Evolutionary conservation across 2,329 filamentous ascomycete genomes (phyloP).

Genomic region (Monosporascus sp.): DNA sequence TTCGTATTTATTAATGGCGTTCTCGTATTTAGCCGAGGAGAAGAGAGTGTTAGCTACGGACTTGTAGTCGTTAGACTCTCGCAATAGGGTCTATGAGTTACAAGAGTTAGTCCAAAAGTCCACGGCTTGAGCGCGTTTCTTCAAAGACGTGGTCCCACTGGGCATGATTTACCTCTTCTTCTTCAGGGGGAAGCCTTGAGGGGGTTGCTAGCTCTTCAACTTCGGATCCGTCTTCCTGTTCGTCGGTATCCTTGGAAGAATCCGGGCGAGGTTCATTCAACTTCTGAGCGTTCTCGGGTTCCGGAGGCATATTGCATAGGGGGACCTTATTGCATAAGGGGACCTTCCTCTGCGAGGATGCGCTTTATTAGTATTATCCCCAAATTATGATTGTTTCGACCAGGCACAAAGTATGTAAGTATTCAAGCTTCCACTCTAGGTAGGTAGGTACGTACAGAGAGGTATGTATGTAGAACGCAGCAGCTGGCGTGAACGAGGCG

Average conservation of each 20-base stretch:
- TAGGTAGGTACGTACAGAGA: no score
- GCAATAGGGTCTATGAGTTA: conserved; percentile 53
- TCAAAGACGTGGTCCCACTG: no score
- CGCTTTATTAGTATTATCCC: no score
- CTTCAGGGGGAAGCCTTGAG: conserved; percentile 46
- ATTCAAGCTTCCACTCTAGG: no score
- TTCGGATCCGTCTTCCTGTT: conserved; percentile 9
- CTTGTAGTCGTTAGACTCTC: conserved; percentile 70
- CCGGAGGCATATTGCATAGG: not conserved
- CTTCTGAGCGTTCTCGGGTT: not conserved
- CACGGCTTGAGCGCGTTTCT: not conserved
- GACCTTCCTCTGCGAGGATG: no score
- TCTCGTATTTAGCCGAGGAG: conserved; percentile 61
- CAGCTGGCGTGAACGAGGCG: no score
- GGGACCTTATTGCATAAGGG: not conserved
- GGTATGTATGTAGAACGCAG: no score
- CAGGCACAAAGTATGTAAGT: no score
- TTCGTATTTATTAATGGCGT: conserved; percentile 78
- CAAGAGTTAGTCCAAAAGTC: not conserved
- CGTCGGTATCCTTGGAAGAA: conserved; percentile 7
- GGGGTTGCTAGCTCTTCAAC: conserved; percentile 25
- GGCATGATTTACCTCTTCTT: conserved; percentile 46
- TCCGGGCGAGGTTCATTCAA: not conserved
- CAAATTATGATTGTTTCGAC: no score
- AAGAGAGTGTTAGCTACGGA: conserved; percentile 76